A percentile compares a stretch with the other conserved stretches of the same genome.
Evolutionary conservation across 2,329 filamentous ascomycete species (phyloP).

Genomic region (Colletotrichum filicis): DNA sequence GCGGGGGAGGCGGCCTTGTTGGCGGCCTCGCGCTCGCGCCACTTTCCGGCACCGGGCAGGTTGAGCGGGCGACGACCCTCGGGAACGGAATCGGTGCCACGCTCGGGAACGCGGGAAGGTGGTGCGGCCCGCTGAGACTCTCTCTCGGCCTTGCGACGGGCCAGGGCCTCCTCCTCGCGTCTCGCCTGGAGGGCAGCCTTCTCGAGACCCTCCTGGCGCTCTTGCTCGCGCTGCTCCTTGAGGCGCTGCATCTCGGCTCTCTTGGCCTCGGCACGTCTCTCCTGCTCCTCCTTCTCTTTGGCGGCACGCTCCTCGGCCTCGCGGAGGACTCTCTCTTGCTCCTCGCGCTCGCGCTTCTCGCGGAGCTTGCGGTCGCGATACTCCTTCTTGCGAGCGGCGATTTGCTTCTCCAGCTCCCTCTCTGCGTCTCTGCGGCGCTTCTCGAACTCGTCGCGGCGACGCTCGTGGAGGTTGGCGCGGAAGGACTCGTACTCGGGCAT

Average conservation of each 20-base stretch:
- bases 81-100: conserved; percentile 42
- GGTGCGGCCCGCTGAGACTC: conserved; percentile 54
- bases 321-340: conserved; percentile 78
- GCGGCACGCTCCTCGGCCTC: conserved; percentile 89
- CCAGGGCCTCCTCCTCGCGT: conserved; percentile 89
- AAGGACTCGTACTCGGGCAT: conserved; percentile 88
- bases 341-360: conserved; percentile 87
- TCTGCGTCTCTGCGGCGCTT: conserved; percentile 91
- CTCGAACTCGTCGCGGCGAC: conserved; percentile 95
- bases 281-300: conserved; percentile 88
- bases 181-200: conserved; percentile 77
- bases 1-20: conserved; percentile 40
- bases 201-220: conserved; percentile 75
- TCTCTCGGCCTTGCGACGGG: conserved; percentile 76
- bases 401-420: conserved; percentile 92
- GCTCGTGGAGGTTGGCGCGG: conserved; percentile 83
- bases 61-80: conserved; percentile 41
- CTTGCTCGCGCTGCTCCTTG: conserved; percentile 73
- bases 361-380: conserved; percentile 83
- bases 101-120: conserved; percentile 55
- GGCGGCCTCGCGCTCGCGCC: conserved; percentile 54
- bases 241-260: conserved; percentile 74
- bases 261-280: conserved; percentile 82
- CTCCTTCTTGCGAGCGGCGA: conserved; percentile 88
- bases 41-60: conserved; percentile 50